Conservation (phyloP, 768 basidiomycete genomes). For the Lactarius sp. region DNA sequence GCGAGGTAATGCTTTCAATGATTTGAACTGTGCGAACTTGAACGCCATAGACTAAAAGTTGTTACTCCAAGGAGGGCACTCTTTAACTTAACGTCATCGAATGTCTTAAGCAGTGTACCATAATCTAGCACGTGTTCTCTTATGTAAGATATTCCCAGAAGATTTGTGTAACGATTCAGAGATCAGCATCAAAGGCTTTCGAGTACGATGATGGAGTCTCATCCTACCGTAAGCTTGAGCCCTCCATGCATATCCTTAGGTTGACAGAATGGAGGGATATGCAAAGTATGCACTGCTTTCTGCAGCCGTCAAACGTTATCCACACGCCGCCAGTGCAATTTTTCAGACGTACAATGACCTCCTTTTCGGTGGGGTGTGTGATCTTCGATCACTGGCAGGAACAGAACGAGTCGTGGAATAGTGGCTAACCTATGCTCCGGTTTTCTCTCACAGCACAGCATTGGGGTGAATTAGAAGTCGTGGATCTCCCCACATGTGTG, state of each 20-base stretch:
- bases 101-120: too few species aligned
- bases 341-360: slow-evolving; percentile 26
- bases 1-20: slow-evolving; percentile 15
- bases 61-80: slow-evolving; percentile 10
- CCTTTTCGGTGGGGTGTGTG: slow-evolving; percentile 21
- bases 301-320: slow-evolving; percentile 5
- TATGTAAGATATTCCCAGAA: background rate
- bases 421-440: background rate
- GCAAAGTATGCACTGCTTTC: slow-evolving; percentile 16
- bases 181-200: background rate
- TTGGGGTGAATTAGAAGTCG: slow-evolving; percentile 20
- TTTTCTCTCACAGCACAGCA: slow-evolving; percentile 8
- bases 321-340: slow-evolving; percentile 8
- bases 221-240: slow-evolving; percentile 2
- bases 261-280: background rate
- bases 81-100: background rate
- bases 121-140: background rate
- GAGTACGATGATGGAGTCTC: background rate
- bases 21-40: background rate
- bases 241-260: too few species aligned
- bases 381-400: background rate
- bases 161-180: too few species aligned
- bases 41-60: background rate
- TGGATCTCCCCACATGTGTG: slow-evolving; percentile 22
- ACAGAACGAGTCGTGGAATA: background rate